Evolutionary conservation across 116 monocot species (phyloP).

Genomic region (Cymodocea nodosa): DNA sequence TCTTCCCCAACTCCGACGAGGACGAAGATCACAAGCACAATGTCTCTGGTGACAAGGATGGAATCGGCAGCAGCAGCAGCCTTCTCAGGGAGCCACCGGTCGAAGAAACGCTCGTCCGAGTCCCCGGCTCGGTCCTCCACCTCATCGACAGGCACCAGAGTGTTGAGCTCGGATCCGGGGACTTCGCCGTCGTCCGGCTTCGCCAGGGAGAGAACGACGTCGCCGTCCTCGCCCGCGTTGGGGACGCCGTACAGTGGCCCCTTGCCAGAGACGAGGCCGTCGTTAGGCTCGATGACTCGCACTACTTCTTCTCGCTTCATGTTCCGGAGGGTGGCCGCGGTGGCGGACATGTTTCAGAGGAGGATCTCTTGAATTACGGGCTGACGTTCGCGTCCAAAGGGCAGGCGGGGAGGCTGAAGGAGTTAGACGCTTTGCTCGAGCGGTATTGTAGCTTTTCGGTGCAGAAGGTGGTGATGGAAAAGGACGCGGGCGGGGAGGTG

Average conservation of each 20-base stretch:
- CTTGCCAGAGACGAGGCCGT: slow-evolving; percentile 51
- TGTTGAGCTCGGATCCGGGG: slow-evolving; percentile 62
- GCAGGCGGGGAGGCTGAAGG: slow-evolving; percentile 31
- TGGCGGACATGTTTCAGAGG: not conserved
- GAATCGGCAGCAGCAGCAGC: not conserved
- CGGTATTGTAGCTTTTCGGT: slow-evolving; percentile 50
- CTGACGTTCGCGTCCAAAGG: slow-evolving; percentile 68
- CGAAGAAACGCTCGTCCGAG: slow-evolving; percentile 41
- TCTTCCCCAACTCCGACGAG: slow-evolving; percentile 24
- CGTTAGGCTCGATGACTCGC: slow-evolving; percentile 72
- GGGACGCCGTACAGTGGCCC: slow-evolving; percentile 66
- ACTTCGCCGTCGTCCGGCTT: slow-evolving; percentile 42
- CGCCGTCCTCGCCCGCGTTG: slow-evolving; percentile 55
- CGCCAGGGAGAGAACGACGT: slow-evolving; percentile 37
- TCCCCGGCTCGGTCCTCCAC: slow-evolving; percentile 82
- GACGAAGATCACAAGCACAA: not conserved
- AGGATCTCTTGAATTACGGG: slow-evolving; percentile 51
- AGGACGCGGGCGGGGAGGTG: slow-evolving; percentile 12
- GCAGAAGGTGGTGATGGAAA: slow-evolving; percentile 32
- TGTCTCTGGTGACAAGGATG: too few relatives aligned
- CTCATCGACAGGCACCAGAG: slow-evolving; percentile 55
- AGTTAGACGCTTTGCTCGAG: slow-evolving; percentile 43
- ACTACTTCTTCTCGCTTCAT: slow-evolving; percentile 69
- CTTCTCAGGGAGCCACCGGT: slow-evolving; percentile 20
- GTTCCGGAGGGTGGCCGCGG: slow-evolving; percentile 3